Evolutionary conservation across 257 asterid species (phyloP), one percentile per base, ranked within the genome.

Genomic region (Osmanthus fragrans): DNA sequence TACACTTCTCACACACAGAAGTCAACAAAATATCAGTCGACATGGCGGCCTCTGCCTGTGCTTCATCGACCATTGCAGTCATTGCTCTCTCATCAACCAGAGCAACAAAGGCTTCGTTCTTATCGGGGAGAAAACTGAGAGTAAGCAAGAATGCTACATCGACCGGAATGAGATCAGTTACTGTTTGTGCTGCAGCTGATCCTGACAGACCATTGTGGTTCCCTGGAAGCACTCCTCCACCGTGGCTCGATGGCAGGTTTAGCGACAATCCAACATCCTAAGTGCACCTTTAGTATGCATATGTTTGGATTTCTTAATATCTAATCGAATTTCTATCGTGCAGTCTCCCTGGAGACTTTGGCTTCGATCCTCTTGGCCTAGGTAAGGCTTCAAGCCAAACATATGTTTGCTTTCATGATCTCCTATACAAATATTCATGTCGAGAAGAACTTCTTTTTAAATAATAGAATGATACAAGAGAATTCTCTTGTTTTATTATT

Each of bases 331-430:
- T 64, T 64, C 51, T 75, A 34, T 4, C 13, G 3, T 88, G 96
- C 97, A 95, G 99, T 92, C 98, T 95, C 66, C 99, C 99, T 0
- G 99, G 97, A 78, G 99, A 95, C 87, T 95, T 90, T 13, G 99
- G 98, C 63, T 95, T 95, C 19, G 99, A 95, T 69, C 99, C 99
- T 77, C 93, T 95, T 21, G 97, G 97, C 74, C 90, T 91, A 73
- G 87, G 99, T 95, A 87, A 64, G 83, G 72, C 36, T 51, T 19
- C 7, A 51, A 37, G 42, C 42, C 11, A 37, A 37, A 51, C 60
- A 51, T 51, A 51, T 19, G 23, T 51, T 51, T 4, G 18, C 49
- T 42, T 42, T 42, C 49, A 11, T 42, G 49, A 42, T 42, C 49
- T 42, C 49, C 16, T 42, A 11, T 42, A 11, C 4, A 42, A 42